Evolutionary conservation across 495 filamentous ascomycete species (phyloP), one percentile per base, ranked within the genome.

Genomic region (Lasiosphaeria miniovina): DNA sequence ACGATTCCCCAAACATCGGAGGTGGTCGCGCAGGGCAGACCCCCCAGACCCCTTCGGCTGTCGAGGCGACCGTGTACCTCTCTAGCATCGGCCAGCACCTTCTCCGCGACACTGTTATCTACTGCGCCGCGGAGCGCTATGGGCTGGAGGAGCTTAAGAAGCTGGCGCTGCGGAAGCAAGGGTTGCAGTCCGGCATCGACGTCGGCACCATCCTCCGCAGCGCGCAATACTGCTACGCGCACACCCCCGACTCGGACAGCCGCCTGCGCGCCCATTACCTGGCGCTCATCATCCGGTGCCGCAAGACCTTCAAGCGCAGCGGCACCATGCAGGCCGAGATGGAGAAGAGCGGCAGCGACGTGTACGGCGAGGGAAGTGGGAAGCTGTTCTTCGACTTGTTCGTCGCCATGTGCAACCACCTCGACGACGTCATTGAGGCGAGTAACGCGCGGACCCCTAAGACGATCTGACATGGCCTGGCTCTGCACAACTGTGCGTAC

Each of bases 311-410:
- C 80, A 96, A 95, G 86, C 84, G 86, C 74, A 96, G 91, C 78
- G 92, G 91, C 72, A 96, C 91, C 68, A 93, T 97, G 91, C 91
- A 96, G 84, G 86, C 88, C 80, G 92, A 97, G 82, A 96, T 97
- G 92, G 89, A 95, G 77, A 86, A 85, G 73, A 66, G 63, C 67
- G 71, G 71, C 67, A 64, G 66, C 70, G 67, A 65, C 52, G 66
- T 65, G 58, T 73, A 73, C 61, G 73, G 72, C 64, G 68, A 68
- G 55, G 90, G 90, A 61, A 91, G 87, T 68, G 87, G 86, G 69
- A 86, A 89, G 79, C 82, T 96, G 71, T 97, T 96, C 82, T 96
- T 97, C 77, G 92, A 96, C 82, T 81, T 97, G 73, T 97, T 96
- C 75, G 91, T 96, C 67, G 91, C 92, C 61, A 89, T 97, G 89